Conservation (phyloP, 2,329 filamentous ascomycete species). For the Ceratocystiopsis brevicomis region DNA sequence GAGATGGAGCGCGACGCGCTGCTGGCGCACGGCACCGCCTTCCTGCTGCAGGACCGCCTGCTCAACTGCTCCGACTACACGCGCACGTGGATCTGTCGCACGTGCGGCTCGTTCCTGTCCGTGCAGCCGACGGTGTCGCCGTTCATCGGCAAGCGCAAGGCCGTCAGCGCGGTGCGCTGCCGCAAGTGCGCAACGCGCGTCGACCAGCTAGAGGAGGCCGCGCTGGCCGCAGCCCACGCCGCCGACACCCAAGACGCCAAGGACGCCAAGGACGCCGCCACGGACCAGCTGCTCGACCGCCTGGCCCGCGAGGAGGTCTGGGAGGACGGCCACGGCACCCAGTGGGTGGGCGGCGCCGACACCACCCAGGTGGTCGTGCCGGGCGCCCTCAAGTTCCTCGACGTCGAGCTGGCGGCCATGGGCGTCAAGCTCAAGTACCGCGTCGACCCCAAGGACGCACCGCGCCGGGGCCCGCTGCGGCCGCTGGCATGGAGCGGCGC, state of each 20-base stretch:
- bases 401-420: conserved; percentile 93
- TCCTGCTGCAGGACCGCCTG: conserved; percentile 82
- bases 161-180: conserved; percentile 55
- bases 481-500: conserved; percentile 12
- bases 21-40: conserved; percentile 86
- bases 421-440: conserved; percentile 82
- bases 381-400: conserved; percentile 78
- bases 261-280: background rate
- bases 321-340: conserved; percentile 75
- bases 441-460: conserved; percentile 44
- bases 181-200: conserved; percentile 52
- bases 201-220: conserved; percentile 37
- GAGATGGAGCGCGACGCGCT: conserved; percentile 98
- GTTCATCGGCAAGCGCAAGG: conserved; percentile 44
- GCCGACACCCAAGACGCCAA: conserved; percentile 27
- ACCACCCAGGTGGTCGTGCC: conserved; percentile 85
- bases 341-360: conserved; percentile 76
- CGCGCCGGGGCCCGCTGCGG: conserved; percentile 31
- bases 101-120: conserved; percentile 78
- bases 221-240: conserved; percentile 32
- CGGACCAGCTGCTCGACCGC: conserved; percentile 1
- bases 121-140: conserved; percentile 61
- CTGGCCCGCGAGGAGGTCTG: conserved; percentile 39
- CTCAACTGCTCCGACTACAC: conserved; percentile 95
- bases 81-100: conserved; percentile 72